Evolutionary conservation across 140 eudicot species (phyloP), one percentile per base, ranked within the genome.

Genomic region (Erigeron philadelphicus): DNA sequence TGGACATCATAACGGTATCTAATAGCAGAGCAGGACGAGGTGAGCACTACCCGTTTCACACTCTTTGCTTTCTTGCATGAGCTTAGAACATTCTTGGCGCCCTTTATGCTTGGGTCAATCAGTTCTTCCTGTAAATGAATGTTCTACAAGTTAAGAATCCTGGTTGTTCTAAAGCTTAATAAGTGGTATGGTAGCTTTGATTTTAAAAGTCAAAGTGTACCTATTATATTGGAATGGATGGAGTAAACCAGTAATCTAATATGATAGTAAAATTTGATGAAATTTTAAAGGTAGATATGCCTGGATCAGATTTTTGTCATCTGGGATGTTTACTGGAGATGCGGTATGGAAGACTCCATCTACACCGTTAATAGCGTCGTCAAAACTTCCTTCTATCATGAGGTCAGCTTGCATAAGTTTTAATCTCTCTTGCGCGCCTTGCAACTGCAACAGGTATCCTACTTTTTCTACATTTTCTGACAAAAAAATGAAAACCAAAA

Each of bases 311-410:
- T 90, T 77, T 43, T 82, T 60, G 71, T 88, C 85, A 25, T 81
- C 42, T 9, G 91, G 81, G 19, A 91, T 85, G 12, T 85, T 21
- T 44, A 91, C 97, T 0, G 97, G 96, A 45, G 95, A 91, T 40
- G 97, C 97, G 11, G 91, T 86, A 68, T 91, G 97, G 75, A 91
- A 88, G 55, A 91, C 96, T 11, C 97, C 97, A 67, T 91, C 85
- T 15, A 81, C 91, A 40, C 97, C 96, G 23, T 75, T 63, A 11
- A 91, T 49, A 8, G 97, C 95, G 11, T 79, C 66, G 65, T 91
- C 96, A 72, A 91, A 91, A 72, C 97, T 88, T 49, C 89, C 96
- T 72, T 91, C 84, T 11, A 70, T 79, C 83, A 82, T 61, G 56
- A 91, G 76, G 81, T 91, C 90, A 50, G 97, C 96, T 71, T 86